Evolutionary conservation across 164 flowering plant genomes (phyloP).

Genomic region (Chimonanthus praecox): DNA sequence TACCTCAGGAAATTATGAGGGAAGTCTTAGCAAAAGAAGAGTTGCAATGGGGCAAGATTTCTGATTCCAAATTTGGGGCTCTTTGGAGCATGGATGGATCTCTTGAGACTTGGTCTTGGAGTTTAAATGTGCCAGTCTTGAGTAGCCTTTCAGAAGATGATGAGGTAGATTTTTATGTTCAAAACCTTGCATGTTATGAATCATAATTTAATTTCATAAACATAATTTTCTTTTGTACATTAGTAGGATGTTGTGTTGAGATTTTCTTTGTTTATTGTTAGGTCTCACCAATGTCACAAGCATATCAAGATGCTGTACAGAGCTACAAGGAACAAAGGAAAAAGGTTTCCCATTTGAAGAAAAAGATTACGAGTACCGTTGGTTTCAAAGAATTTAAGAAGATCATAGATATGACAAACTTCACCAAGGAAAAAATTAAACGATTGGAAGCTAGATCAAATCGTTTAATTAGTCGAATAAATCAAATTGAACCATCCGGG

Average conservation of each 20-base stretch:
- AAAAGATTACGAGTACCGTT: slow-evolving; percentile 69
- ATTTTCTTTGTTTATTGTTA: slow-evolving; percentile 9
- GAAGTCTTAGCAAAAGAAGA: slow-evolving; percentile 62
- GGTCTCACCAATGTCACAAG: slow-evolving; percentile 52
- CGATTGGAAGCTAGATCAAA: slow-evolving; percentile 65
- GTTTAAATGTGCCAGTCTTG: slow-evolving; percentile 87
- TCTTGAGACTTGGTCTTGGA: slow-evolving; percentile 97
- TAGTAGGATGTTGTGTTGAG: neutral
- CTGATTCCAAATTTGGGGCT: slow-evolving; percentile 69
- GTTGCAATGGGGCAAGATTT: slow-evolving; percentile 70
- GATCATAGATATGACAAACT: slow-evolving; percentile 54
- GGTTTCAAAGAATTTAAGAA: slow-evolving; percentile 78
- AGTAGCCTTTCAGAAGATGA: slow-evolving; percentile 79
- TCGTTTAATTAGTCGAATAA: slow-evolving; percentile 60
- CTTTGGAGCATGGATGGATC: slow-evolving; percentile 89
- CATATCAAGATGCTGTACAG: slow-evolving; percentile 51
- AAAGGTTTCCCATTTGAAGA: slow-evolving; percentile 78
- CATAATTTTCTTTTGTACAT: neutral
- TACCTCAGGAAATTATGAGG: slow-evolving; percentile 72
- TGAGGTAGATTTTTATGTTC: slow-evolving; percentile 33
- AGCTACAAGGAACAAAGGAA: slow-evolving; percentile 67
- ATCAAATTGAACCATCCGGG: slow-evolving; percentile 97
- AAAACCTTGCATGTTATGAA: neutral
- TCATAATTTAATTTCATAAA: neutral
- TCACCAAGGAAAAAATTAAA: slow-evolving; percentile 71